Evolutionary conservation across 73 alveolate species (phyloP).

Genomic region (Paramecium primaurelia): DNA sequence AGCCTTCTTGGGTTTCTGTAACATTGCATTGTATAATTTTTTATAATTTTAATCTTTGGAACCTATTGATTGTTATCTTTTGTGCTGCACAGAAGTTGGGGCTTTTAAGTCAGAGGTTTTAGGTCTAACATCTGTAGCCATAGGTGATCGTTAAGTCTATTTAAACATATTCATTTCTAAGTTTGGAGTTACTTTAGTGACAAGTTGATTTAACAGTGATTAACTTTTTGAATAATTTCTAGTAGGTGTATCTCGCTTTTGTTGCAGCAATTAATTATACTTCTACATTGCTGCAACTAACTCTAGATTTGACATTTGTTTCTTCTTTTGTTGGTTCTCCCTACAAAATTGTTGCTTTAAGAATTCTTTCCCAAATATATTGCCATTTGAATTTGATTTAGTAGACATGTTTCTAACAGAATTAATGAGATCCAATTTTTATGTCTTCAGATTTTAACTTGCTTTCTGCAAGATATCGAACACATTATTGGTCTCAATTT

Average conservation of each 20-base stretch:
- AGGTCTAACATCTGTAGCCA: neutral
- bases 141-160: neutral
- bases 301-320: neutral
- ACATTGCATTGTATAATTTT: neutral
- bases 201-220: neutral
- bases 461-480: neutral
- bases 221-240: constrained; percentile 9
- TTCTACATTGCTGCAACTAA: constrained; percentile 33
- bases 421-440: constrained; percentile 7
- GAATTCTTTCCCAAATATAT: neutral
- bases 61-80: constrained; percentile 34
- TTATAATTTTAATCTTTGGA: constrained; percentile 22
- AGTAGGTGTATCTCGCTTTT: neutral
- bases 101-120: neutral
- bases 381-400: neutral
- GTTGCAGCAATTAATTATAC: neutral
- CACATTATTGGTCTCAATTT: constrained; percentile 1
- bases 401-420: constrained; percentile 8
- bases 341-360: neutral
- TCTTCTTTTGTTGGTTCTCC: constrained; percentile 3
- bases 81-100: neutral
- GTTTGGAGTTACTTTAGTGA: constrained; percentile 32
- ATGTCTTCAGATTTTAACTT: neutral
- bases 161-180: constrained; percentile 26
- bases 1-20: constrained; percentile 10